Base-by-base conservation (phyloP, 192 early-diverging fungal species). In the Funneliformis mosseae region DNA sequence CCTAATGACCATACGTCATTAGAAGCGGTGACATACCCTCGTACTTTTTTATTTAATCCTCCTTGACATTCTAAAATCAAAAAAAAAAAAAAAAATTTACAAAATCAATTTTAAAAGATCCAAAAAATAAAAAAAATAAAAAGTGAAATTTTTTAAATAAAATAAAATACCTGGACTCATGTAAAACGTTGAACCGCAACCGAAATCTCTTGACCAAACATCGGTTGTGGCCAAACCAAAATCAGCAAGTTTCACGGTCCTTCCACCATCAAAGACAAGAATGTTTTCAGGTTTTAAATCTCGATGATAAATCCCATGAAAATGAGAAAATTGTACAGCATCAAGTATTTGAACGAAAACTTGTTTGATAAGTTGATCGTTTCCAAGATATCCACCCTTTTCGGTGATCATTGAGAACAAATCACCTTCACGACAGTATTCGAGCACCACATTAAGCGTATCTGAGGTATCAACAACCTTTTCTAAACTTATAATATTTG, bases 1-100 rank as follows among this genome's bases (percentile, higher is more conserved):
- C 97, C 97, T 28, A 97, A 84, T 55, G 93, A 95, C 97, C 97
- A 99, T 83, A 99, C 88, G 81, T 99, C 97, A 33, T 88, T 90
- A 21, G 83, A 69, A 14, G 85, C 84, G 45, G 86, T 88, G 68
- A 82, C 81, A 81, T 90, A 99, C 83, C 83, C 89, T 63, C 81
- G 77, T n/a, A 83, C 89, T 68, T 85, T 76, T 67, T 92, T 85
- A 83, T 92, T 89, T 78, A 87, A 89, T 86, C 92, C 92, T 82
- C 86, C 92, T 87, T 90, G 84, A 83, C 89, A 88, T 88, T 93
- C 84, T 90, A 83, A 69, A 79, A 41, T 59, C 3, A 33, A 63
- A 48, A 28, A 79, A 18, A 10, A 14, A 27, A 64, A 76, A 21
- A 76, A 48, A 79, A 18, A 28, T 25, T 68, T 23, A 55, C 23